Evolutionary conservation across 2,329 filamentous ascomycete species (phyloP), one percentile per base, ranked within the genome.

Genomic region (Calonectria fujianensis): DNA sequence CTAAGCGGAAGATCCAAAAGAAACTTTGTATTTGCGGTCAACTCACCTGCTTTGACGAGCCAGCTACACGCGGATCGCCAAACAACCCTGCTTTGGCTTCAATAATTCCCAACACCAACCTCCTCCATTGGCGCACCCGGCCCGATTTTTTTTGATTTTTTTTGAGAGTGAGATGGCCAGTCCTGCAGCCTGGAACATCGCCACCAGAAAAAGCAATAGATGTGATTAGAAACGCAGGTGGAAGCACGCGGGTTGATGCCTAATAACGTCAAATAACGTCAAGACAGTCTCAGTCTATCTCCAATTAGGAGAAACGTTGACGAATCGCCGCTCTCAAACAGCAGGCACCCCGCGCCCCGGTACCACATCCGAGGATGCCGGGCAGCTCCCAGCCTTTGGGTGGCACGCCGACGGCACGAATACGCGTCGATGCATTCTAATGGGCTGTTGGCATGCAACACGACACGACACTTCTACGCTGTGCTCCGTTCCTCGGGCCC

Each of bases 1-100:
- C 79, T 93, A 86, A 24, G 39, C 14, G 57, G 32, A 14, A 10
- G 16, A 27, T 41, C 24, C 45, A 41, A 63, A 63, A 88, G 71
- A n/a, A 65, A 57, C 20, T 45, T 45, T 52, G 32, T 51, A 70
- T 57, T 45, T 39, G 59, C 54, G 68, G 41, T 39, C 51, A 59
- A 69, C 57, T 41, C 37, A 31, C 32, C 68, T 52, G 16, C 54
- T 59, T 57, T 64, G 72, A 51, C 66, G 7, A 54, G 31, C 52
- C 52, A 66, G 61, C 61, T 52, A 50, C 51, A 50, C 16, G 31
- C 37, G 48, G 57, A 50, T 54, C 57, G 41, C 61, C 66, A 64
- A 70, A 61, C n/a, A n/a, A 41, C 39, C 48, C 31, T 51, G 37
- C 39, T 48, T 29, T n/a, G 59, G 27, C 59, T 37, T n/a, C 57